Evolutionary conservation across 2,329 filamentous ascomycete species (phyloP).

Genomic region (Diaporthe citriasiana): DNA sequence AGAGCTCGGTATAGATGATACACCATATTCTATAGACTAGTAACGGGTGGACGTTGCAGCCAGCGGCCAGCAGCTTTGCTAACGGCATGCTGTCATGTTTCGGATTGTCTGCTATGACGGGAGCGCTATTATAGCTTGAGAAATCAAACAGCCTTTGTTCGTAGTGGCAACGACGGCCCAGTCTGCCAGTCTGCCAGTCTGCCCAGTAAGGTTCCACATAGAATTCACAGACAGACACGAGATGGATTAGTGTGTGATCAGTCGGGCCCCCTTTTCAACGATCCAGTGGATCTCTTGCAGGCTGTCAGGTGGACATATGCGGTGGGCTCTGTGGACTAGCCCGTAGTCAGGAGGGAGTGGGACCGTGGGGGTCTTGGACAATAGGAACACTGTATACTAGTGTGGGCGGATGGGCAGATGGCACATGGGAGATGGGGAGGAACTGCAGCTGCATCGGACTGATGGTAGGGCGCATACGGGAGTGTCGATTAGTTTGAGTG

Average conservation of each 20-base stretch:
- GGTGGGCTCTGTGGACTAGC: constrained; percentile 12
- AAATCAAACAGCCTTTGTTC: not conserved
- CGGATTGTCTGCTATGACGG: not conserved
- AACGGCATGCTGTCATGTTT: not conserved
- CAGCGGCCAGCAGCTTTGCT: not conserved
- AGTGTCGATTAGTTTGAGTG: constrained; percentile 20
- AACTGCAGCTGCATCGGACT: constrained; percentile 21
- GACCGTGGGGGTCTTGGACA: constrained; percentile 13
- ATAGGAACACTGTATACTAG: not conserved
- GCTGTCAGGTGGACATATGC: constrained; percentile 31
- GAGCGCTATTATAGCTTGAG: constrained; percentile 21
- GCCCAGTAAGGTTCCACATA: constrained; percentile 15
- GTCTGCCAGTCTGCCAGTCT: constrained; percentile 10
- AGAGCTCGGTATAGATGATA: not conserved
- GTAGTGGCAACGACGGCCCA: not conserved
- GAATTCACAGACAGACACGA: not conserved
- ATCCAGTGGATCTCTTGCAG: constrained; percentile 29
- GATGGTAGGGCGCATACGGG: not conserved
- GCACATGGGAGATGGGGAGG: not conserved
- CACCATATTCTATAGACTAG: not conserved
- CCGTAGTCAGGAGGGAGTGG: constrained; percentile 18
- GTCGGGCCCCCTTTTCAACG: not conserved
- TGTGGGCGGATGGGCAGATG: not conserved
- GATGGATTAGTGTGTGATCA: not conserved
- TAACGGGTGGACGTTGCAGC: not conserved